These are phyloP conservation scores for Dryas integrifolia DNA, from an alignment of 331 rosid genomes.

Conservation along the genomic window DNA sequence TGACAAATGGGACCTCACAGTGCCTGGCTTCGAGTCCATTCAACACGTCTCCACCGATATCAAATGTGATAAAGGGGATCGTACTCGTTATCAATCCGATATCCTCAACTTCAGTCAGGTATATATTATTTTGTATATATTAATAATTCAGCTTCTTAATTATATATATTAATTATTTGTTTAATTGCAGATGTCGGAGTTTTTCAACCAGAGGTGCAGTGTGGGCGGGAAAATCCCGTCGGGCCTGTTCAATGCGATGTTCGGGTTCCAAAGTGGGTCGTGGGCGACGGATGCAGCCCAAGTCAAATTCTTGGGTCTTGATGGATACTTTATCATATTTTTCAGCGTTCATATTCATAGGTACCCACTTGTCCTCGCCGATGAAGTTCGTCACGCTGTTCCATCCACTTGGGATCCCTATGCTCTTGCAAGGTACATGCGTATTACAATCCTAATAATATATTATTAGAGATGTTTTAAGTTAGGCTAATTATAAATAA, in stretches of 20 bases:
- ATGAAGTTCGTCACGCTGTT: constrained; percentile 50
- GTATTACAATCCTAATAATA: too few species aligned
- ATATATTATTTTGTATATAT: not conserved
- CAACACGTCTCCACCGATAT: constrained; percentile 58
- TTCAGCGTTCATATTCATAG: constrained; percentile 65
- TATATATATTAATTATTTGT: too few species aligned
- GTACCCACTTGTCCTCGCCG: constrained; percentile 61
- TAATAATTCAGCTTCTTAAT: too few species aligned
- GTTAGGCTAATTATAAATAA: too few species aligned
- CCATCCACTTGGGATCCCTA: constrained; percentile 87
- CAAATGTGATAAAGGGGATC: constrained; percentile 86
- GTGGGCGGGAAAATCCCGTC: constrained; percentile 76
- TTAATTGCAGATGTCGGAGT: constrained; percentile 67
- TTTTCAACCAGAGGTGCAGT: constrained; percentile 52
- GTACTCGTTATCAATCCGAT: constrained; percentile 67
- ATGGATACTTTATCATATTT: constrained; percentile 52
- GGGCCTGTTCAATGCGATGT: constrained; percentile 63
- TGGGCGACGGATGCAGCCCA: constrained; percentile 72
- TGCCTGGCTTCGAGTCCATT: constrained; percentile 58
- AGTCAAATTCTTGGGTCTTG: constrained; percentile 59
- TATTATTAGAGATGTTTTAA: too few species aligned
- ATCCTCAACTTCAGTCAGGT: constrained; percentile 66
- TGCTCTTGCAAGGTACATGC: constrained; percentile 71
- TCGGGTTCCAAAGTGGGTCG: constrained; percentile 60
- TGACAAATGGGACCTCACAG: constrained; percentile 30